Base-by-base conservation (phyloP, 306 rosid genomes). In the Prunus armeniaca region DNA sequence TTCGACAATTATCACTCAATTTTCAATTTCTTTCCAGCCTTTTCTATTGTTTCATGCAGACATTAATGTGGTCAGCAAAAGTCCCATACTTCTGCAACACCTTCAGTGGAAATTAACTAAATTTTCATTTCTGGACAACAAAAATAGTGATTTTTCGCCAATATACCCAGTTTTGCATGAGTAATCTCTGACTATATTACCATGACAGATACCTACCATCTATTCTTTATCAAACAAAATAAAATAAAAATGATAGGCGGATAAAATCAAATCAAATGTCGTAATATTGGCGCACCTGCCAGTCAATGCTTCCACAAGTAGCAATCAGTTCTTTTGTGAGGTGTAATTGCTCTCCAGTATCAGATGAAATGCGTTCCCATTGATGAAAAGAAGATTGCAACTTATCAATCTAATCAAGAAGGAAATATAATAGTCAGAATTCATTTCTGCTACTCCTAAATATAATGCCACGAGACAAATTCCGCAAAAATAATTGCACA, bases 321-420 rank as follows among this genome's bases (percentile, higher is more conserved):
- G 94, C 65, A 74, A 91, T 74, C 71, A 96, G 84, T 74, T 91
- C 97, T 84, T 93, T 91, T 70, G 89, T 77, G 74, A 87, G 93
- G 58, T 58, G 86, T 30, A 73, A 30, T 80, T 85, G 89, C 81
- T 93, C 91, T 51, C 82, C 96, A 41, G 82, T 27, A 82, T 80
- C 83, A 66, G 79, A 66, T 46, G 87, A 72, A 74, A 85, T 55
- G 52, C 72, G 87, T 79, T 88, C 89, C 99, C 98, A 93, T 85
- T 90, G 91, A 72, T 84, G 90, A 86, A 91, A 92, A 62, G 89
- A 82, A 69, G 93, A 87, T 76, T 87, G 97, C 86, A 96, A 79
- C 71, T 88, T 92, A 80, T 91, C 97, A 77, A 96, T 89, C 99
- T 96, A 38, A 61, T 24, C 74, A 80, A 43, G 78, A 57, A 80